Evolutionary conservation across 805 yeast genomes (phyloP).

Genomic region (Saturnispora silvae): DNA sequence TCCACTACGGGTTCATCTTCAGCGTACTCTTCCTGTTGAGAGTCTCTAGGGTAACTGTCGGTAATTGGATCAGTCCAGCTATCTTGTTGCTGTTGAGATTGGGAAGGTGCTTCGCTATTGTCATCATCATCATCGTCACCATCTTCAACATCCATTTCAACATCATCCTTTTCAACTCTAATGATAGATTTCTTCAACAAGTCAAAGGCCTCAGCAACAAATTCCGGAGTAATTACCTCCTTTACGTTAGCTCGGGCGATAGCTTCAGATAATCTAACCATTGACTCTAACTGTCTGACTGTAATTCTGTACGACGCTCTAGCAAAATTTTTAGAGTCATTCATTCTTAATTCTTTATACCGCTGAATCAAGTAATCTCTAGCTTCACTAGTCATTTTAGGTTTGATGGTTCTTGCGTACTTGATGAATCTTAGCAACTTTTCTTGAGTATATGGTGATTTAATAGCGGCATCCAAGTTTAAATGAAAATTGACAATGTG

Average conservation of each 20-base stretch:
- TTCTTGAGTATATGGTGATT: slow-evolving; percentile 82
- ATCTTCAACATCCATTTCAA: slow-evolving; percentile 41
- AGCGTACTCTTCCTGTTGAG: neutral
- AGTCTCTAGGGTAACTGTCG: neutral
- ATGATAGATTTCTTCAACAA: slow-evolving; percentile 83
- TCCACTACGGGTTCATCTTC: neutral
- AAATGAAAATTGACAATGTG: slow-evolving; percentile 92
- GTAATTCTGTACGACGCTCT: slow-evolving; percentile 88
- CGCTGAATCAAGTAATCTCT: slow-evolving; percentile 63
- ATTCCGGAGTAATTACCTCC: slow-evolving; percentile 69
- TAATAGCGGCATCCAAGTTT: slow-evolving; percentile 80
- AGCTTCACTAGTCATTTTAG: slow-evolving; percentile 74
- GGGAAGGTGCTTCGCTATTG: slow-evolving; percentile 1
- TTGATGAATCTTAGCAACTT: slow-evolving; percentile 80
- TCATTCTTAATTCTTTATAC: slow-evolving; percentile 77
- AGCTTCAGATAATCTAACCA: slow-evolving; percentile 90
- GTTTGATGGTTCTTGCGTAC: slow-evolving; percentile 89
- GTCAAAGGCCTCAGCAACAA: slow-evolving; percentile 90
- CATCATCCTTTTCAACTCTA: slow-evolving; percentile 87
- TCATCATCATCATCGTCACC: slow-evolving; percentile 11
- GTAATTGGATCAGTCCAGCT: neutral
- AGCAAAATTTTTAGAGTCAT: slow-evolving; percentile 83
- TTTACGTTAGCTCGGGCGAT: slow-evolving; percentile 96
- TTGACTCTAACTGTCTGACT: slow-evolving; percentile 90
- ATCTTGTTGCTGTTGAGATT: no score